Conservation (phyloP, 2,329 filamentous ascomycete species). For the Colletotrichum lindemuthianum region DNA sequence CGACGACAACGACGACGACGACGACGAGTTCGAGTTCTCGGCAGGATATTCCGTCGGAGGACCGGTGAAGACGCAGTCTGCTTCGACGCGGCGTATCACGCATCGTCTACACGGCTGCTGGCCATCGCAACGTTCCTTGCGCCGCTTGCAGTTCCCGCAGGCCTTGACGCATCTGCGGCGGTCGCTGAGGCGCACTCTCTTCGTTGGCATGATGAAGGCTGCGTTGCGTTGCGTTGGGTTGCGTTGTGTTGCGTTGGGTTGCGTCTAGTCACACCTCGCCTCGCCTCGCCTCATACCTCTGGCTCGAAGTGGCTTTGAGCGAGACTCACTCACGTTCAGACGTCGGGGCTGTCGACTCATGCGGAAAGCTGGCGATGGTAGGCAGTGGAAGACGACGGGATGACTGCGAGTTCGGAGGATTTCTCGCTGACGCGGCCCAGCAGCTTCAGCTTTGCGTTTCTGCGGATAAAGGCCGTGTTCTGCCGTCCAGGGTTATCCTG, state of each 20-base stretch:
- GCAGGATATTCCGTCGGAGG: not conserved
- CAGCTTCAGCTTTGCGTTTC: slow-evolving; percentile 7
- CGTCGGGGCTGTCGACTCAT: no score
- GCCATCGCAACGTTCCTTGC: slow-evolving; percentile 45
- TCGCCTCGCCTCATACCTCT: no score
- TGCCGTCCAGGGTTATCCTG: slow-evolving; percentile 1
- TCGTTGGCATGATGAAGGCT: slow-evolving; percentile 36
- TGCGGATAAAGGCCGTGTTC: slow-evolving; percentile 12
- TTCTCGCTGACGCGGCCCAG: slow-evolving; percentile 1
- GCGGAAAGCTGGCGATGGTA: slow-evolving; percentile 2
- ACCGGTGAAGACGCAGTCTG: slow-evolving; percentile 38
- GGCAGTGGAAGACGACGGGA: not conserved
- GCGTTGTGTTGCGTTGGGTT: no score
- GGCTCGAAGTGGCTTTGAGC: no score
- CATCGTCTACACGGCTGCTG: slow-evolving; percentile 42
- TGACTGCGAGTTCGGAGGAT: not conserved
- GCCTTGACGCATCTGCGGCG: slow-evolving; percentile 42
- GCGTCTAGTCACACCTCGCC: no score
- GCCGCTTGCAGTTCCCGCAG: slow-evolving; percentile 42
- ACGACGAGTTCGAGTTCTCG: slow-evolving; percentile 2
- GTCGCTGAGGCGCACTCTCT: slow-evolving; percentile 37
- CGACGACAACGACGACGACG: not conserved
- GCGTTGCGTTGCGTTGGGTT: no score
- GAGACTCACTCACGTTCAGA: no score
- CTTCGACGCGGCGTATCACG: slow-evolving; percentile 37